Base-by-base conservation (phyloP, 2,329 filamentous ascomycete species). In the Arthrobotrys musiformis region DNA sequence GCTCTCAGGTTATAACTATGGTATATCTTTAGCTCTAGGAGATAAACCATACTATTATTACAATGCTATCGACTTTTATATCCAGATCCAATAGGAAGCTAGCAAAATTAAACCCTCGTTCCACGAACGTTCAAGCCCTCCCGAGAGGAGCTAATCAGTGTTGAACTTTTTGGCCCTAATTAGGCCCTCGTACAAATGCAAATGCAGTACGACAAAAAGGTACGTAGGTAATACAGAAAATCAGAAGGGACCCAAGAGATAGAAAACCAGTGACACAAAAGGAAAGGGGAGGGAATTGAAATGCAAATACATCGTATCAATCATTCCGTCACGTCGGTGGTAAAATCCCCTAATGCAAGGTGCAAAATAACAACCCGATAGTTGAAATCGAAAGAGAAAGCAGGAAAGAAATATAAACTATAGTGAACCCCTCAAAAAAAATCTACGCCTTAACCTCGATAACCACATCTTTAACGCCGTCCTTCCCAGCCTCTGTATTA, bases 391-490 rank as follows among this genome's bases (percentile, higher is more conserved):
- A 40, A 35, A 35, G 26, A 58, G 22, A 33, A 37, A 13, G 37
- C 17, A 15, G 44, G 37, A 37, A 35, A 44, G 33, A 54, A 52
- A 28, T 19, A 35, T 24, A 68, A 24, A 15, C n/a, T n/a, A n/a
- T n/a, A 37, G 24, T 24, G 52, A 54, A 58, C 37, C 28, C 50
- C 54, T 60, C 19, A 35, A 37, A 28, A 33, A 28, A n/a, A 24
- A 48, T 67, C 61, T 73, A 73, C 61, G 61, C 73, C 60, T 66
- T 67, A 54, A 77, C 52, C 52, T 77, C 66, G 28, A 67, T 77
- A 60, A 70, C 42, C 26, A 56, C 44, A 62, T 77, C 73, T 66
- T 70, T 77, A 67, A 77, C 73, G 73, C 66, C 73, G 30, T 76
- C 67, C 17, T 62, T 63, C 40, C 52, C 19, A 1, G 1, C 48